Evolutionary conservation across 2,329 filamentous ascomycete species (phyloP), one percentile per base, ranked within the genome.

Genomic region (Lecanicillium sp.): DNA sequence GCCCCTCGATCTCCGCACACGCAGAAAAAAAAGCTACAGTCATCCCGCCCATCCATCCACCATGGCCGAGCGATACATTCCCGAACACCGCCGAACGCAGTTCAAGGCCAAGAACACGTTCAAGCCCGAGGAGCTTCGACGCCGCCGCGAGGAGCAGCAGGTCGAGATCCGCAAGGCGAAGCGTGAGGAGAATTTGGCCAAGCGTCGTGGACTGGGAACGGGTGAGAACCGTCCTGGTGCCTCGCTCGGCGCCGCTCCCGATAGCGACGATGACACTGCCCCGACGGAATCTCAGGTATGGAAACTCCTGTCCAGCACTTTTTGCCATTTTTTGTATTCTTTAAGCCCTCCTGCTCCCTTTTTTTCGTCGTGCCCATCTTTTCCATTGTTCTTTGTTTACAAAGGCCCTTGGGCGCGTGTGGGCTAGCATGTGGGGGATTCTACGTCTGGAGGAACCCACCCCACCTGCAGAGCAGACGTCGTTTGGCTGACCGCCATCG

Each of bases 31-130:
- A 25, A 45, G 45, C 42, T 49, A 49, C 36, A 49, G 43, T 11
- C 11, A 49, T 51, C 59, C 41, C 60, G 59, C 61, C 61, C 65
- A 81, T 55, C 70, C 60, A 60, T 61, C 61, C 65, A 81, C 56
- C 70, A 98, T 98, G 92, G 85, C 92, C 66, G 92, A 98, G 66
- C 87, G 92, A 59, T 98, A 96, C 74, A 98, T 98, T 60, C 92
- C 92, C 65, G 92, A 98, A 74, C 92, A 98, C 75, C 88, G 92
- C 66, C 89, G 92, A 62, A 96, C 87, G 51, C 89, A 95, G 72
- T 98, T 95, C 82, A 98, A 98, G 84, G 92, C 92, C 40, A 96
- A 96, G 79, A 90, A 87, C 69, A 87, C 87, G 58, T 97, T 98
- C 77, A 96, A 96, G 80, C 90, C 90, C 56, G 92, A 98, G 65